phyloP scores from a whole-genome alignment of 495 filamentous ascomycete genomes.

The Aspergillus nidulans region DNA sequence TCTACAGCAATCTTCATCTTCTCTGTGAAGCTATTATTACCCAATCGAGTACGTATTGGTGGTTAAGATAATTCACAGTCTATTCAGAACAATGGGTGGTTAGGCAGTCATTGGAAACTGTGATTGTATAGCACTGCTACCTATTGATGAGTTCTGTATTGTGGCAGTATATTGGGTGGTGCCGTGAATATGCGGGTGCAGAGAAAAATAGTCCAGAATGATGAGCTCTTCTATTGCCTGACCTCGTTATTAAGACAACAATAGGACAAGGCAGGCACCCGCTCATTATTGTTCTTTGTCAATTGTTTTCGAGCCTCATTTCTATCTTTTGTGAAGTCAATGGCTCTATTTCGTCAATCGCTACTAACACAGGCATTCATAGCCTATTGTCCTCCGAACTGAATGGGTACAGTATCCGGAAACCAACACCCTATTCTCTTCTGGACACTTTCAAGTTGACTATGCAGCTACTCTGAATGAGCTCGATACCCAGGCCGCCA shows the following conservation, averaged over 20 bases:
- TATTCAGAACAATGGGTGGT: constrained; percentile 8
- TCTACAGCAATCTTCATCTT: background rate
- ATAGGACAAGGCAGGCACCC: background rate
- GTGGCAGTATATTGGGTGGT: background rate
- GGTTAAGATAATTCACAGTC: background rate
- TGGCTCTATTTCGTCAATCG: background rate
- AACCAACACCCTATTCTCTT: background rate
- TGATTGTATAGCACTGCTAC: background rate
- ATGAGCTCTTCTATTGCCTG: background rate
- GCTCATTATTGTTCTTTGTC: background rate
- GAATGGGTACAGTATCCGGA: background rate
- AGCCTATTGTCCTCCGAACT: background rate
- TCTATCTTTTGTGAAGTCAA: background rate
- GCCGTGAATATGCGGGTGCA: background rate
- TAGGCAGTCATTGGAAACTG: background rate
- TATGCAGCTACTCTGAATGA: no score
- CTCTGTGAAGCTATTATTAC: background rate
- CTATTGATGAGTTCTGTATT: background rate
- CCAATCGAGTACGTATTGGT: background rate
- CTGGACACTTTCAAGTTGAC: no score
- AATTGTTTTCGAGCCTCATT: background rate
- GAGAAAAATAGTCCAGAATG: background rate
- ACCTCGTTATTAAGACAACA: background rate
- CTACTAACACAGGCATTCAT: background rate
- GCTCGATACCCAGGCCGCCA: no score